Conservation (phyloP, 108 stramenopile species). For the Pseudonitzschia pungens region DNA sequence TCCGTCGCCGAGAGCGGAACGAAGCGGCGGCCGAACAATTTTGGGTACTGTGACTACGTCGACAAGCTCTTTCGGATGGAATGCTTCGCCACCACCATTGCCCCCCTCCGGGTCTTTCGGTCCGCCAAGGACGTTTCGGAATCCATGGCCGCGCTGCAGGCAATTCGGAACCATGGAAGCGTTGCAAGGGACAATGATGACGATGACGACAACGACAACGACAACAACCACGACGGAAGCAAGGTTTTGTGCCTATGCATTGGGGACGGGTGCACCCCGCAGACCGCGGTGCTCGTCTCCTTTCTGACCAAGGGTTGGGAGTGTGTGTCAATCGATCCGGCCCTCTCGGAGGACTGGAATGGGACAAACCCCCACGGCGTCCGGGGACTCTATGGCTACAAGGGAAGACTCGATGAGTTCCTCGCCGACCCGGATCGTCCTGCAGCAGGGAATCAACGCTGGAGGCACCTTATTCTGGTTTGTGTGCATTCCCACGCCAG, state of each 20-base stretch:
- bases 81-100: slow-evolving; percentile 47
- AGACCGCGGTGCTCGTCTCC: slow-evolving; percentile 42
- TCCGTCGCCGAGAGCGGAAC: slow-evolving; percentile 30
- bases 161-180: slow-evolving; percentile 27
- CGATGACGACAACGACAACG: not conserved
- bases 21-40: slow-evolving; percentile 46
- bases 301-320: slow-evolving; percentile 40
- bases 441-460: not conserved
- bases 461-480: slow-evolving; percentile 40
- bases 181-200: not conserved
- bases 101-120: slow-evolving; percentile 26
- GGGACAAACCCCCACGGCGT: not conserved
- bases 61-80: slow-evolving; percentile 47
- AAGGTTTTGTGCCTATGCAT: slow-evolving; percentile 46
- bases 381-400: slow-evolving; percentile 38
- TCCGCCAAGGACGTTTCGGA: slow-evolving; percentile 55
- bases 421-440: slow-evolving; percentile 1
- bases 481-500: slow-evolving; percentile 63
- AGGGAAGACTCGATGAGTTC: slow-evolving; percentile 46
- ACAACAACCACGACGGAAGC: not conserved
- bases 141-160: slow-evolving; percentile 52
- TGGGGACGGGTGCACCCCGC: slow-evolving; percentile 53
- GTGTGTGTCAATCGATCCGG: slow-evolving; percentile 54
- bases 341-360: slow-evolving; percentile 39
- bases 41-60: slow-evolving; percentile 51